A percentile compares a stretch with the other conserved stretches of the same genome.
phyloP scores from a whole-genome alignment of 306 rosid genomes.

The Prunus mira region DNA sequence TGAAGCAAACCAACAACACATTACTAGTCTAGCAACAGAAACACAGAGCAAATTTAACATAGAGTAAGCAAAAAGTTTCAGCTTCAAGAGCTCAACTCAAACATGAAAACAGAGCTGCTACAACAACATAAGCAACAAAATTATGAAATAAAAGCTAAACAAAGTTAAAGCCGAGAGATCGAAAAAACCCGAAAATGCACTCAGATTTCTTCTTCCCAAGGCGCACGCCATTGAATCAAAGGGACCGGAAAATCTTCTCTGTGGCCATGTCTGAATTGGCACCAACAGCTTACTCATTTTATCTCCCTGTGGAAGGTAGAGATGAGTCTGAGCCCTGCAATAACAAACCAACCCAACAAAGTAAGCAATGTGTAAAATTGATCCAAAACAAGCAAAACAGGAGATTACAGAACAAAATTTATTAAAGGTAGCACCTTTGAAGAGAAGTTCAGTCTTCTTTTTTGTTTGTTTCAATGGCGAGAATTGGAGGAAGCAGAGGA shows the following conservation, averaged over 20 bases:
- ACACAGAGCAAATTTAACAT: slow-evolving; percentile 31
- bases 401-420: background rate
- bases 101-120: slow-evolving; percentile 24
- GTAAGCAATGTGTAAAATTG: background rate
- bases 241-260: slow-evolving; percentile 31
- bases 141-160: slow-evolving; percentile 19
- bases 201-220: slow-evolving; percentile 52
- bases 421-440: slow-evolving; percentile 44
- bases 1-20: slow-evolving; percentile 20
- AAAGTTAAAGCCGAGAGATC: slow-evolving; percentile 32
- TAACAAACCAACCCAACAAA: background rate
- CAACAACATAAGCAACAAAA: slow-evolving; percentile 10
- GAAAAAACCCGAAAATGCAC: slow-evolving; percentile 46
- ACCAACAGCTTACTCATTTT: slow-evolving; percentile 10
- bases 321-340: slow-evolving; percentile 22
- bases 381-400: background rate
- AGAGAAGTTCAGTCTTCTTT: slow-evolving; percentile 22
- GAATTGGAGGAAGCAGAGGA: slow-evolving; percentile 96
- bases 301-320: slow-evolving; percentile 2
- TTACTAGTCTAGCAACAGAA: slow-evolving; percentile 31
- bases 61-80: slow-evolving; percentile 15
- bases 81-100: slow-evolving; percentile 31
- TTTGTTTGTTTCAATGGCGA: slow-evolving; percentile 59
- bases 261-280: background rate
- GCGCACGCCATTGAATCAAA: slow-evolving; percentile 45